Base-by-base conservation (phyloP, 345 rosid genomes). In the Dovyalis caffra region DNA sequence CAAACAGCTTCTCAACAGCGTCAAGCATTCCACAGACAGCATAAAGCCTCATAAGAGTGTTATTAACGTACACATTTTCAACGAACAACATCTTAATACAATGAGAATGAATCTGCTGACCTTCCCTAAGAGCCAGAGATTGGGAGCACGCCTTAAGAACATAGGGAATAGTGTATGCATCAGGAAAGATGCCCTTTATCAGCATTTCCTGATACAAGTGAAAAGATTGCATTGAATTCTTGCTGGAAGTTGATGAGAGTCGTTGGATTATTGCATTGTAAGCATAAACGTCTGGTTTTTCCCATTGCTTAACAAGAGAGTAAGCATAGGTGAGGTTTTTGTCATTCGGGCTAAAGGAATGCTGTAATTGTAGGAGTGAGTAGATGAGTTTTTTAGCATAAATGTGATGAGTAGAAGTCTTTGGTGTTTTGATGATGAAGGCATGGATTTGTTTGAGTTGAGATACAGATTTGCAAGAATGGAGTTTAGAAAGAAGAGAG, bases 41-140 rank as follows among this genome's bases (percentile, higher is more conserved):
- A 70, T 85, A 88, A 3, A 85, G 62, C 56, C 88, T 81, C 83
- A 88, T 76, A 31, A 87, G 75, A 64, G 86, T 85, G 61, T 85
- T 88, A 23, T 45, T 71, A 47, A 85, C 88, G 67, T 77, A 85
- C 25, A 85, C 80, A 85, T 84, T 81, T 3, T 79, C 68, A 7
- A 56, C 14, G 38, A 83, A 72, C 34, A 81, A 83, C 0, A 75
- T 73, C 76, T 85, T 85, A 49, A 84, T 34, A 49, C 81, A 76
- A 64, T 85, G 81, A 1, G 82, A 85, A 47, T 88, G 92, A 75
- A 87, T 38, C 76, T 85, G 83, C 37, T 75, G 69, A 25, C 86
- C 89, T 53, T 75, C 83, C 12, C 57, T 28, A 31, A 86, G 66
- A 6, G 85, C 77, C 25, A 45, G 74, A 9, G 77, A 76, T 8